Evolutionary conservation across 495 filamentous ascomycete genomes (phyloP).

Genomic region (Ramalina intermedia): DNA sequence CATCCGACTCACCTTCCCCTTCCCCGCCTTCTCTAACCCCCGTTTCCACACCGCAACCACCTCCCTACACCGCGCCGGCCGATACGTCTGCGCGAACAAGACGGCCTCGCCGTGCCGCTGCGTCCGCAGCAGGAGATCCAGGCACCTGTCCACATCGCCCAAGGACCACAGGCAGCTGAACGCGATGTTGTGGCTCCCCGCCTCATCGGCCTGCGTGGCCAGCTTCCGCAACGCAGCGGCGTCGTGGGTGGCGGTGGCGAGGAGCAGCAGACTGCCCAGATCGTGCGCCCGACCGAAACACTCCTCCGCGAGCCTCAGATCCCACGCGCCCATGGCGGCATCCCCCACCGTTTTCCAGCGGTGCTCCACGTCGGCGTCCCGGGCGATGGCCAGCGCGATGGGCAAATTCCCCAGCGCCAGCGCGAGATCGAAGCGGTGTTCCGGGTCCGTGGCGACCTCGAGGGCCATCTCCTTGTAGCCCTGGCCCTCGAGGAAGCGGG

Average conservation of each 20-base stretch:
- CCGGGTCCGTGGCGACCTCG: slow-evolving; percentile 87
- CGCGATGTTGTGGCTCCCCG: slow-evolving; percentile 76
- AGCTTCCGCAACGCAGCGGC: slow-evolving; percentile 56
- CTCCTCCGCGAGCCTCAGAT: slow-evolving; percentile 74
- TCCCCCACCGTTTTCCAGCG: slow-evolving; percentile 97
- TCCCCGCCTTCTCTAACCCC: slow-evolving; percentile 60
- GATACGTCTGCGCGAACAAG: slow-evolving; percentile 87
- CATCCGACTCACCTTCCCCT: slow-evolving; percentile 66
- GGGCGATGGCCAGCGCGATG: slow-evolving; percentile 73
- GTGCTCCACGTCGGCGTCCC: slow-evolving; percentile 74
- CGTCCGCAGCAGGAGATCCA: slow-evolving; percentile 65
- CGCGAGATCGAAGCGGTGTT: slow-evolving; percentile 93
- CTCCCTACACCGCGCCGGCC: slow-evolving; percentile 58
- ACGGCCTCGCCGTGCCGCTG: slow-evolving; percentile 71
- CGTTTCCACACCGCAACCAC: slow-evolving; percentile 68
- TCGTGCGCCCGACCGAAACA: slow-evolving; percentile 87
- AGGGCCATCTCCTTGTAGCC: slow-evolving; percentile 91
- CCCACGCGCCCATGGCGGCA: slow-evolving; percentile 74
- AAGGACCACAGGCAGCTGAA: slow-evolving; percentile 85
- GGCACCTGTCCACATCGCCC: slow-evolving; percentile 66
- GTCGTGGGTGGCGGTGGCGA: slow-evolving; percentile 72
- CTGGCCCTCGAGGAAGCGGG: slow-evolving; percentile 93
- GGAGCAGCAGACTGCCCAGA: slow-evolving; percentile 70
- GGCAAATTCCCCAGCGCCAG: slow-evolving; percentile 69
- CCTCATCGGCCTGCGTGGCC: slow-evolving; percentile 54